Conservation (phyloP, 73 alveolate species). For the Symbiodinium natans region DNA sequence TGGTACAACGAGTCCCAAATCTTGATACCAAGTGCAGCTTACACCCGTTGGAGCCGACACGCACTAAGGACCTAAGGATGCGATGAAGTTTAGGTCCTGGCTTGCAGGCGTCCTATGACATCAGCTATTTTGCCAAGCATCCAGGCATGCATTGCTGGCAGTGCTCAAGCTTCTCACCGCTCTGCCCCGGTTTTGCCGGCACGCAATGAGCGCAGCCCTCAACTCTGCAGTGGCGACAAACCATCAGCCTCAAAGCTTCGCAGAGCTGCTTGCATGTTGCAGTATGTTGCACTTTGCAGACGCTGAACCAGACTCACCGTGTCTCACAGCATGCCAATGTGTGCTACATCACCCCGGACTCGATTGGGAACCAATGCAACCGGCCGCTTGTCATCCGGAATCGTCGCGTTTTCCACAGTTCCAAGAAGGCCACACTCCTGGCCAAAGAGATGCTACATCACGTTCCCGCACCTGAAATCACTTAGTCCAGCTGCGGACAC, state of each 20-base stretch:
- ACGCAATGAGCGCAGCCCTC: slow-evolving; percentile 72
- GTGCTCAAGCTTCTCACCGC: slow-evolving; percentile 27
- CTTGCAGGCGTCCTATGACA: too few species aligned
- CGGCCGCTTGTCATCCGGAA: slow-evolving; percentile 42
- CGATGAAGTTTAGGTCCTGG: too few species aligned
- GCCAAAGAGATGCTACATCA: background rate
- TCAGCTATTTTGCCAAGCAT: background rate
- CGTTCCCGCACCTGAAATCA: too few species aligned
- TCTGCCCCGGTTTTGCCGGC: slow-evolving; percentile 41
- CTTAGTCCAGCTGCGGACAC: too few species aligned
- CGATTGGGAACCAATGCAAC: background rate
- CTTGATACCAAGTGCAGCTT: too few species aligned
- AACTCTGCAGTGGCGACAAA: slow-evolving; percentile 67
- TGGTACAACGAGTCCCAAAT: too few species aligned
- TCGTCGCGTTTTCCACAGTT: slow-evolving; percentile 80
- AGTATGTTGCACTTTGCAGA: background rate
- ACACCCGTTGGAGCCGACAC: too few species aligned
- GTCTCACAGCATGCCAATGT: background rate
- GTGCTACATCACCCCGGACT: too few species aligned
- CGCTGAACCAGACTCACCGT: background rate
- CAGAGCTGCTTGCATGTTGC: background rate
- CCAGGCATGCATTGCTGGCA: slow-evolving; percentile 48
- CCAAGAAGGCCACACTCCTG: slow-evolving; percentile 77
- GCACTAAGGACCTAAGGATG: too few species aligned
- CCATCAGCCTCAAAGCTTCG: slow-evolving; percentile 35